Base-by-base conservation (phyloP, 1,284 basidiomycete genomes). In the Puccinia triticina region DNA sequence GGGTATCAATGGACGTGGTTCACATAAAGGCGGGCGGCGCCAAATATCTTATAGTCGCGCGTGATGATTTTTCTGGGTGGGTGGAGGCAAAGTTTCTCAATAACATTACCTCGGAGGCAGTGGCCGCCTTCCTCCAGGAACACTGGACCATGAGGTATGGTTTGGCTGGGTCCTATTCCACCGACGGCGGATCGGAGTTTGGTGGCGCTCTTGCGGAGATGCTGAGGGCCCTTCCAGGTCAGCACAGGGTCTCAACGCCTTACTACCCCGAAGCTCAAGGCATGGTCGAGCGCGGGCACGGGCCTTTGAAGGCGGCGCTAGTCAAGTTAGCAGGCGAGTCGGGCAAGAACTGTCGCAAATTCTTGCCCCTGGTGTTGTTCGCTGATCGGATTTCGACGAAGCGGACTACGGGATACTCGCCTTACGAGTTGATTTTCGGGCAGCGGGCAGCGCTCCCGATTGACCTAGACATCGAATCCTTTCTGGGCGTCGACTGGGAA, bases 11-110 rank as follows among this genome's bases (percentile, higher is more conserved):
- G 53, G 77, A 79, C 48, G 64, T 64, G 10, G 34, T 43, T 10
- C 66, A 79, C 57, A 57, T 79, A 29, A 83, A 83, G 37, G 64
- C 82, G 16, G 61, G 55, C 21, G 43, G 43, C 21, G 46, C 50
- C 21, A 69, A 80, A 40, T 83, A 78, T 57, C 23, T 78, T 4
- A 61, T 83, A 18, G 76, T 78, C 1, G 76, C 82, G 0, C 59
- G 82, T 26, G 82, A 83, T 55, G 26, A 83, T 61, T 75, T 83
- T n/a, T 73, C 57, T 0, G 82, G 82, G 0, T 78, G 82, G 82
- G 61, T 72, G 5, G 77, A 77, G 34, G 76, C 82, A 11, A 66
- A 48, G n/a, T 8, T 57, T 12, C 57, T 82, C 21, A 43, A 26
- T 11, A 72, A 67, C 26, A 37, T 77, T 2, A 66, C 55, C 5